phyloP scores from a whole-genome alignment of 345 rosid species.

The Salix udensis region DNA sequence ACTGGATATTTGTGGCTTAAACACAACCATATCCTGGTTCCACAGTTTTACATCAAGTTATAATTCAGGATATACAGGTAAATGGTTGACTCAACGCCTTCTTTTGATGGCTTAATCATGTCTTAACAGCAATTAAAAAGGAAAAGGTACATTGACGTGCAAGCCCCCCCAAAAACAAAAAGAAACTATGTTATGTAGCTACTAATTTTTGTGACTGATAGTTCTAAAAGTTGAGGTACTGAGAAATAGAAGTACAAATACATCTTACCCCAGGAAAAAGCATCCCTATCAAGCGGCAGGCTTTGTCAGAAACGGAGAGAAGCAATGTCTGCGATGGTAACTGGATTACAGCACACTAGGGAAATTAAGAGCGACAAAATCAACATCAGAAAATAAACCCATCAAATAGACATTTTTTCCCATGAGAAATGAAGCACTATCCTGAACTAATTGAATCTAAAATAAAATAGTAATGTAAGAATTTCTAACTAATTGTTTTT shows the following conservation, averaged over 20 bases:
- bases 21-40: conserved; percentile 90
- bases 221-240: neutral
- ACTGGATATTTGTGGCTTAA: conserved; percentile 79
- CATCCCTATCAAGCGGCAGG: conserved; percentile 94
- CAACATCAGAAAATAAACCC: conserved; percentile 21
- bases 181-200: neutral
- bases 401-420: neutral
- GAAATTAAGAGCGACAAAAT: neutral
- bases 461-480: neutral
- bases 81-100: neutral
- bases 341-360: conserved; percentile 94
- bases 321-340: conserved; percentile 88
- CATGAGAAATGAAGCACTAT: neutral
- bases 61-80: neutral
- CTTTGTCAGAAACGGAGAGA: conserved; percentile 91
- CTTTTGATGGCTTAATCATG: neutral
- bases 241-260: neutral
- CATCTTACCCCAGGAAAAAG: conserved; percentile 91
- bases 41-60: neutral
- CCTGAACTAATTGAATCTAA: neutral
- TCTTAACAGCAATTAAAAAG: neutral
- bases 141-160: neutral
- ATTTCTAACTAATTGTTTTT: neutral
- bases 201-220: neutral
- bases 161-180: neutral